Evolutionary conservation across 2,329 filamentous ascomycete species (phyloP).

Genomic region (Curvularia lunata): DNA sequence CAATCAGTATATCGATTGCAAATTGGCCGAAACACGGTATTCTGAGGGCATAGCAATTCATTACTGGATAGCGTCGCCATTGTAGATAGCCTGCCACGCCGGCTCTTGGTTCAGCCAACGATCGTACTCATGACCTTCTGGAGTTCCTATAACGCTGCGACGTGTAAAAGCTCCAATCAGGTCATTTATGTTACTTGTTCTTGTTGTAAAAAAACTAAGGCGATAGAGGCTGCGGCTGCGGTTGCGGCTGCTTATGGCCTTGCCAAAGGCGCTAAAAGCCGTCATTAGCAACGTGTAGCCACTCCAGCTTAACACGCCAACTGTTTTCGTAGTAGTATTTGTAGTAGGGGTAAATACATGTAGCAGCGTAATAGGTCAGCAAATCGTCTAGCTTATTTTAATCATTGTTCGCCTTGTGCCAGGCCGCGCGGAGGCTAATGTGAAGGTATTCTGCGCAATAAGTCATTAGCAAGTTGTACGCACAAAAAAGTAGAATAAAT

Average conservation of each 20-base stretch:
- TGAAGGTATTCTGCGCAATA: not conserved
- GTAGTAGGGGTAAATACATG: not conserved
- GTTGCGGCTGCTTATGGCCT: too few relatives aligned
- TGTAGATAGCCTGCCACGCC: not conserved
- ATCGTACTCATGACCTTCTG: not conserved
- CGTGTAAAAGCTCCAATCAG: not conserved
- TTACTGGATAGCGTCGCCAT: too few relatives aligned
- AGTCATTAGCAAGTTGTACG: not conserved
- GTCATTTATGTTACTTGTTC: not conserved
- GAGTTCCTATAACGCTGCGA: not conserved
- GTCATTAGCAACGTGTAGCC: too few relatives aligned
- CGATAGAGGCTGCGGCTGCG: not conserved
- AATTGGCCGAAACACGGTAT: too few relatives aligned
- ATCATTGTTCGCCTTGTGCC: not conserved
- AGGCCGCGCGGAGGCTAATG: not conserved
- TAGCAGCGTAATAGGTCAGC: not conserved
- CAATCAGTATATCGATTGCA: too few relatives aligned
- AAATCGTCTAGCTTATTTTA: conserved; percentile 1
- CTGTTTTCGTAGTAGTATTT: not conserved
- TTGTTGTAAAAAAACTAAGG: not conserved
- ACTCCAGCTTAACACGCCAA: not conserved
- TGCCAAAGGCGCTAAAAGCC: not conserved
- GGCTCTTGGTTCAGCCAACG: not conserved
- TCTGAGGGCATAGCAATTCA: too few relatives aligned
- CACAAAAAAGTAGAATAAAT: not conserved